phyloP scores from a whole-genome alignment of 345 rosid species.

The Clarkia xantiana region DNA sequence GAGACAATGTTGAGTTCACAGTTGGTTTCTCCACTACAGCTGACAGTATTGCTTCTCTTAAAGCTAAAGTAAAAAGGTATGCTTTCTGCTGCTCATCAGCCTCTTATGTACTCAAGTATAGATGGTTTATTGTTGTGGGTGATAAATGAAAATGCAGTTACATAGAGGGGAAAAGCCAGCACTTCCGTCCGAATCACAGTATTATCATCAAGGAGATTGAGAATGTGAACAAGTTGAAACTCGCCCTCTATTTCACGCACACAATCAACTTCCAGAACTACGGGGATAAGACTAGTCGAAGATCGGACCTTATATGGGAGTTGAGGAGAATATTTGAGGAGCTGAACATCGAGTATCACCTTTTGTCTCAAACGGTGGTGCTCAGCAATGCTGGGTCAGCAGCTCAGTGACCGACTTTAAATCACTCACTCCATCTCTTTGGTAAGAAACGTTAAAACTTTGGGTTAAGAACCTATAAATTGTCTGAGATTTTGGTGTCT shows the following conservation, averaged over 20 bases:
- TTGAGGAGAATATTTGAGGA: slow-evolving; percentile 36
- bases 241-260: slow-evolving; percentile 29
- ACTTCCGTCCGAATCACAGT: slow-evolving; percentile 39
- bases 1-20: slow-evolving; percentile 46
- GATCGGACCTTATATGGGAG: slow-evolving; percentile 37
- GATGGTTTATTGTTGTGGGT: no score
- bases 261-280: slow-evolving; percentile 54
- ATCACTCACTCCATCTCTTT: no score
- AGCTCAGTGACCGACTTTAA: no score
- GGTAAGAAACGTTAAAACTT: no score
- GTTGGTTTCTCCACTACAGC: slow-evolving; percentile 37
- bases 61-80: slow-evolving; percentile 32
- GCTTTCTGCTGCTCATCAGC: slow-evolving; percentile 3
- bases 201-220: slow-evolving; percentile 38
- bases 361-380: slow-evolving; percentile 34
- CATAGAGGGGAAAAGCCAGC: slow-evolving; percentile 44
- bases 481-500: no score
- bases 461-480: no score
- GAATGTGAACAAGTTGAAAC: slow-evolving; percentile 33
- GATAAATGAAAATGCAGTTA: slow-evolving; percentile 17
- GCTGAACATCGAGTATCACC: slow-evolving; percentile 35
- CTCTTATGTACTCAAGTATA: not conserved
- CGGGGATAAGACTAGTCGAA: slow-evolving; percentile 29
- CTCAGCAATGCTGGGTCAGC: no score
- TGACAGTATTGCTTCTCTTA: slow-evolving; percentile 35